Conservation (phyloP, 2,329 filamentous ascomycete species). For the Gnomoniopsis sp. region DNA sequence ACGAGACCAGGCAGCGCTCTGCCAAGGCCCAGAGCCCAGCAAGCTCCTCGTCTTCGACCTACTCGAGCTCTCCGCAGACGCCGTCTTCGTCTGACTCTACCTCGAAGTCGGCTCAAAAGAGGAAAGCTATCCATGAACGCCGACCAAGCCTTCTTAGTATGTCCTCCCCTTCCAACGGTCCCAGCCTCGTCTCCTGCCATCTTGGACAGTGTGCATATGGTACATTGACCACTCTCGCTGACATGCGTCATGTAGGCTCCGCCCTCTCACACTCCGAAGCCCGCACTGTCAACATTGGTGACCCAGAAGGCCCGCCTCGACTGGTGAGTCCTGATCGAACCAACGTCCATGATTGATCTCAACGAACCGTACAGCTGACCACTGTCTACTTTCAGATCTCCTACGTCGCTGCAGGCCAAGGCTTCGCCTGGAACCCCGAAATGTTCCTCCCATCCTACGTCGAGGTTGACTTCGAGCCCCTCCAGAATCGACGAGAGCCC, state of each 20-base stretch:
- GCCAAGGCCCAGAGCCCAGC: slow-evolving; percentile 38
- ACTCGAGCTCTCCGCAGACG: slow-evolving; percentile 53
- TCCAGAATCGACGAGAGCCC: slow-evolving; percentile 73
- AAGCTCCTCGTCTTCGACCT: slow-evolving; percentile 52
- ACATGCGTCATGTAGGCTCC: slow-evolving; percentile 48
- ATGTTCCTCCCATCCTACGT: slow-evolving; percentile 79
- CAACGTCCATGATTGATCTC: not conserved
- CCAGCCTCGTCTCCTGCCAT: slow-evolving; percentile 13
- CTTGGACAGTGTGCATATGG: not conserved
- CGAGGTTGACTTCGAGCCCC: slow-evolving; percentile 69
- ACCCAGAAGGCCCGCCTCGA: slow-evolving; percentile 68
- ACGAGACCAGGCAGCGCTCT: slow-evolving; percentile 30
- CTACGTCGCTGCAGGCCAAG: slow-evolving; percentile 75
- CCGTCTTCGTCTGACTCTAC: slow-evolving; percentile 38
- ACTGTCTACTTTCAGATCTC: slow-evolving; percentile 57
- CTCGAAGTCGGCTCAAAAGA: slow-evolving; percentile 35
- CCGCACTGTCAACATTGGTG: slow-evolving; percentile 76
- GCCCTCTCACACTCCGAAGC: slow-evolving; percentile 72
- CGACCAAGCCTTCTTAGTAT: slow-evolving; percentile 62
- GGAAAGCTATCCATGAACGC: slow-evolving; percentile 47
- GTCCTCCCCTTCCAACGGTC: slow-evolving; percentile 21
- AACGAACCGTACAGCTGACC: slow-evolving; percentile 20
- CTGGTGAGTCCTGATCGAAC: slow-evolving; percentile 62
- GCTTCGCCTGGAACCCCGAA: slow-evolving; percentile 82
- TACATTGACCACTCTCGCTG: slow-evolving; percentile 14